Evolutionary conservation across 2,329 filamentous ascomycete genomes (phyloP).

Genomic region (Dendrostoma leiphaemia): DNA sequence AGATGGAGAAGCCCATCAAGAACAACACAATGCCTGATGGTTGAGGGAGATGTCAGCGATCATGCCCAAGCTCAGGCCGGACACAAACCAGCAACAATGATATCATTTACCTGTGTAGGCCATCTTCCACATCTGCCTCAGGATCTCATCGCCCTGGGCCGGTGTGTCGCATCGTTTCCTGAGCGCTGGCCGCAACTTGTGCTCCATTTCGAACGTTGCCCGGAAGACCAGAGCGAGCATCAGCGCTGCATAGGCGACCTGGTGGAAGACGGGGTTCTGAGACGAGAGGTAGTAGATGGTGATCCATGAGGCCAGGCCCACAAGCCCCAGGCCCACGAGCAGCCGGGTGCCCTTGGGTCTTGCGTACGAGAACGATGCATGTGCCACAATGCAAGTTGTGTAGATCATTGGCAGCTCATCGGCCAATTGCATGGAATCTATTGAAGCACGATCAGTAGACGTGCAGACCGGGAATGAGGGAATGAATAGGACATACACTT

Average conservation of each 20-base stretch:
- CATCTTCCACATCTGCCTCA: conserved; percentile 73
- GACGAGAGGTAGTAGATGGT: conserved; percentile 77
- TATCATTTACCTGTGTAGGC: conserved; percentile 50
- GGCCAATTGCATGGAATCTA: conserved; percentile 59
- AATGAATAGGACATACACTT: conserved; percentile 44
- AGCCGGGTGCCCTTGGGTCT: conserved; percentile 43
- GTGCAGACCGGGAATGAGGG: neutral
- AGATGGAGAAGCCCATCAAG: conserved; percentile 71
- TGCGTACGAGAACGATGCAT: conserved; percentile 71
- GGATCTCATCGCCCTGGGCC: conserved; percentile 44
- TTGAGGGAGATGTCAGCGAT: neutral
- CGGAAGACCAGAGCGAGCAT: conserved; percentile 69
- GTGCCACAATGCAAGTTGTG: conserved; percentile 54
- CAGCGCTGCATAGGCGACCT: conserved; percentile 72
- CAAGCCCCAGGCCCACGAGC: conserved; percentile 37
- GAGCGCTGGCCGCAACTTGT: conserved; percentile 43
- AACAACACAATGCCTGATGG: conserved; percentile 64
- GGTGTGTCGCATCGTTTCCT: conserved; percentile 39
- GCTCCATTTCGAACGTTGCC: conserved; percentile 73
- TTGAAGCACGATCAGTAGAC: conserved; percentile 7
- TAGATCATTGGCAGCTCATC: conserved; percentile 62
- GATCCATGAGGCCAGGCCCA: conserved; percentile 66
- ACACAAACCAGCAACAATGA: too few species aligned
- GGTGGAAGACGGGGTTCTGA: conserved; percentile 80
- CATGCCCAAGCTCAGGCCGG: conserved; percentile 29